Percentiles rank a stretch among this genome's conserved stretches.
Evolutionary conservation across 2,329 filamentous ascomycete species (phyloP).

Genomic region (Diaporthe longicolla): DNA sequence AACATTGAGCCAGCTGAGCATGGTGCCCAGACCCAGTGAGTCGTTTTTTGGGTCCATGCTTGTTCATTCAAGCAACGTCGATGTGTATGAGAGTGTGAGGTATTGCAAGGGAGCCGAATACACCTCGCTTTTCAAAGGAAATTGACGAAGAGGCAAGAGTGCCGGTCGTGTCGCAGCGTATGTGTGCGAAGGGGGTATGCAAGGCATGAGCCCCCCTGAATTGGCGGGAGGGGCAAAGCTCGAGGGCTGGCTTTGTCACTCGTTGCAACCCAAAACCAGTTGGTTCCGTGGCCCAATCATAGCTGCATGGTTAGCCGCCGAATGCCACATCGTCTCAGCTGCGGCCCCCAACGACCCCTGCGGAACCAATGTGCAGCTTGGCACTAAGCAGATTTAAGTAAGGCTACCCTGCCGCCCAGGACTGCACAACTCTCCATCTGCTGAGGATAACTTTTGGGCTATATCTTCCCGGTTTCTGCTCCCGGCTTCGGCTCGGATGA

Average conservation of each 20-base stretch:
- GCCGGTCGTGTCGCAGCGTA: neutral
- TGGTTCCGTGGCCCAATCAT: neutral
- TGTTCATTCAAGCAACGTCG: no score
- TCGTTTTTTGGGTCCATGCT: neutral
- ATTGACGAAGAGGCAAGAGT: neutral
- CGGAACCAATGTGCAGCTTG: no score
- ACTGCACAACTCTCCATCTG: neutral
- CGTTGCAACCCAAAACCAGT: neutral
- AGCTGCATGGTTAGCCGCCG: no score
- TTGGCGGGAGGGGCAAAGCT: neutral
- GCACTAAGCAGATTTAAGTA: neutral
- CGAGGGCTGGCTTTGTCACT: neutral
- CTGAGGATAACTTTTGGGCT: neutral
- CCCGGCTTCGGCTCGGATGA: neutral
- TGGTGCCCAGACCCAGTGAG: neutral
- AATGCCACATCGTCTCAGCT: neutral
- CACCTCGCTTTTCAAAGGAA: neutral
- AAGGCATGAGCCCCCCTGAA: neutral
- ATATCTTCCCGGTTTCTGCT: neutral
- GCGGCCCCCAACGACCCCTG: neutral
- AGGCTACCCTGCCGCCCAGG: neutral
- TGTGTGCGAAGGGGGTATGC: no score
- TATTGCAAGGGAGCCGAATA: neutral
- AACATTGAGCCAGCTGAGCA: neutral
- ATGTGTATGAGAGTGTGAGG: no score